A percentile compares a stretch with the other conserved stretches of the same genome.
These are phyloP conservation scores for Calophaca sinica DNA, from an alignment of 306 rosid species.

Conservation along the genomic window DNA sequence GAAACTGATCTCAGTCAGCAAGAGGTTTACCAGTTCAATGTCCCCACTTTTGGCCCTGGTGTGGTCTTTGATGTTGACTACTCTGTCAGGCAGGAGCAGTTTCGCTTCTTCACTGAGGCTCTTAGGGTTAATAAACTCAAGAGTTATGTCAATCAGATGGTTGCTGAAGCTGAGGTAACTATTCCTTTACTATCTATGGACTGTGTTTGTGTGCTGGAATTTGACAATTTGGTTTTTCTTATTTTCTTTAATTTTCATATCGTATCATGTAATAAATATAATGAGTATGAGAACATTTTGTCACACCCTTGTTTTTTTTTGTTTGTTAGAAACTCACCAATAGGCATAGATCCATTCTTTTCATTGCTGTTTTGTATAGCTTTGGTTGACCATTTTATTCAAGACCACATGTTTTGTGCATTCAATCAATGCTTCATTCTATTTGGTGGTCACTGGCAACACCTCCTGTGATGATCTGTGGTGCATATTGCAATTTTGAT, in stretches of 20 bases:
- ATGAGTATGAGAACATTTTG: not conserved
- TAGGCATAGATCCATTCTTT: too few relatives aligned
- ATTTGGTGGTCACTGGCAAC: conserved; percentile 6
- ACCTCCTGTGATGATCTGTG: conserved; percentile 4
- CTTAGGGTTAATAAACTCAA: conserved; percentile 81
- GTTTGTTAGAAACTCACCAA: not conserved
- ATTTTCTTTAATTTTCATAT: conserved; percentile 1
- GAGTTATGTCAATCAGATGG: conserved; percentile 96
- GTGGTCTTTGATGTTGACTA: conserved; percentile 97
- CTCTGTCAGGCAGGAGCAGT: conserved; percentile 87
- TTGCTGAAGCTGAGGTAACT: conserved; percentile 77
- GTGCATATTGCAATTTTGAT: conserved; percentile 5
- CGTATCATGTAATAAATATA: not conserved
- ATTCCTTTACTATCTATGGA: too few relatives aligned
- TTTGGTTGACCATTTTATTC: not conserved
- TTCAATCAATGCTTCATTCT: conserved; percentile 27
- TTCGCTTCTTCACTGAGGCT: conserved; percentile 92
- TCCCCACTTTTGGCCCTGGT: conserved; percentile 95
- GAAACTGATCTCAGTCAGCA: conserved; percentile 96
- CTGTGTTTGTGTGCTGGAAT: not conserved
- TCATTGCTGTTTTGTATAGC: not conserved
- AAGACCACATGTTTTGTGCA: conserved; percentile 10
- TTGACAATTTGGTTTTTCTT: not conserved
- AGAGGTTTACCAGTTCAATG: conserved; percentile 94
- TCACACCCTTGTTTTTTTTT: not conserved